These are phyloP conservation scores for Porpolomopsis calyptriformis DNA, from an alignment of 768 basidiomycete genomes.

Conservation along the genomic window DNA sequence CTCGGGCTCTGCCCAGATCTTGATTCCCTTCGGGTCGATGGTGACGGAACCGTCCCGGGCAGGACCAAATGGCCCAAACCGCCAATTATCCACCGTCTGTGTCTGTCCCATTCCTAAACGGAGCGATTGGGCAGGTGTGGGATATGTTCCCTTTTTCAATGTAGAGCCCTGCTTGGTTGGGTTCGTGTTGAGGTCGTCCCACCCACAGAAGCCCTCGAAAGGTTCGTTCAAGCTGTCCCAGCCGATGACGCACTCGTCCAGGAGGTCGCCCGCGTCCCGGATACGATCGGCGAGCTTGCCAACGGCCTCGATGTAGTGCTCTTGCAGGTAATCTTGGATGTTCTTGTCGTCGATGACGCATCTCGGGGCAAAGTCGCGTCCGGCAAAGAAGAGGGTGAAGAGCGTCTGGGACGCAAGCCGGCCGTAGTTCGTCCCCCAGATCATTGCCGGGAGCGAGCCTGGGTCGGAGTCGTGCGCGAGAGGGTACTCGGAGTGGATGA, in stretches of 20 bases:
- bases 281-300: slow-evolving; percentile 69
- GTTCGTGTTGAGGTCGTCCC: slow-evolving; percentile 54
- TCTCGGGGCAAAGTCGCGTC: slow-evolving; percentile 78
- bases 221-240: slow-evolving; percentile 99
- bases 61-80: slow-evolving; percentile 74
- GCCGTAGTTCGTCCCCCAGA: slow-evolving; percentile 94
- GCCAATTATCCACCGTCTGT: slow-evolving; percentile 74
- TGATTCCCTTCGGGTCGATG: slow-evolving; percentile 75
- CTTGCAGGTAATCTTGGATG: slow-evolving; percentile 82
- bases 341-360: slow-evolving; percentile 87
- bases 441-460: slow-evolving; percentile 76
- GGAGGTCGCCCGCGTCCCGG: slow-evolving; percentile 57
- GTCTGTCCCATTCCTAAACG: slow-evolving; percentile 81
- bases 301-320: slow-evolving; percentile 66
- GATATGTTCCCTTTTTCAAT: slow-evolving; percentile 78
- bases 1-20: slow-evolving; percentile 62
- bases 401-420: slow-evolving; percentile 80
- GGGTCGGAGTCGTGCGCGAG: slow-evolving; percentile 52
- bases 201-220: slow-evolving; percentile 64
- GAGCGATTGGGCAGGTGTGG: slow-evolving; percentile 76
- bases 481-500: slow-evolving; percentile 86
- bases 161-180: slow-evolving; percentile 60
- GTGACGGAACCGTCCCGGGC: slow-evolving; percentile 59
- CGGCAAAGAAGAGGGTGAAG: slow-evolving; percentile 93
- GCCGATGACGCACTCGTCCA: slow-evolving; percentile 85